Conservation (phyloP, 2,329 filamentous ascomycete genomes). For the Talaromyces sp. region DNA sequence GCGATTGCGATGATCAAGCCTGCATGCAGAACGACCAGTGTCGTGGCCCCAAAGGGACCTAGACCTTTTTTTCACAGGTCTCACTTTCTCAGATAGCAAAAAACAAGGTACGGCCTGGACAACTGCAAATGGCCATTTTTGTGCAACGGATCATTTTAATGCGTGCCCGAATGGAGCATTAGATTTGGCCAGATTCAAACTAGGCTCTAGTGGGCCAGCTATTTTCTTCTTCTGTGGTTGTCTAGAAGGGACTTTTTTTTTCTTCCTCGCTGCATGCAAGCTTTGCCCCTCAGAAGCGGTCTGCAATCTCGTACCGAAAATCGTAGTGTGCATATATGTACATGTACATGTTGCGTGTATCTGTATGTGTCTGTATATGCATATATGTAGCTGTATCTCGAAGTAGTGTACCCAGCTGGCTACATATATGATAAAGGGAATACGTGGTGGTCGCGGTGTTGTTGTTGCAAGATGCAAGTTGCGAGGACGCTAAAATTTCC, state of each 20-base stretch:
- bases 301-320: background rate
- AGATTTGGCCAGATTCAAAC: background rate
- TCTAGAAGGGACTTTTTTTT: background rate
- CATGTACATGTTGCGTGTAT: background rate
- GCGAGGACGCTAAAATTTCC: too few relatives aligned
- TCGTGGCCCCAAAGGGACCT: background rate
- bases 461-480: background rate
- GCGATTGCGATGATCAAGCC: background rate
- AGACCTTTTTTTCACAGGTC: background rate
- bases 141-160: background rate
- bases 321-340: constrained; percentile 2
- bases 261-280: background rate
- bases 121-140: background rate
- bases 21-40: background rate
- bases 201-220: background rate
- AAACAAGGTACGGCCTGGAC: background rate
- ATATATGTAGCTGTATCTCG: background rate
- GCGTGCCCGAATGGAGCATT: background rate
- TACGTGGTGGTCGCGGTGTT: background rate
- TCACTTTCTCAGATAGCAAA: background rate
- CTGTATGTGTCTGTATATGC: background rate
- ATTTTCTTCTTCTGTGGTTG: background rate
- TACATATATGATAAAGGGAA: too few relatives aligned
- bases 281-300: background rate
- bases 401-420: background rate